Evolutionary conservation across 108 stramenopile species (phyloP).

Genomic region (Nannochloropsis gaditana): DNA sequence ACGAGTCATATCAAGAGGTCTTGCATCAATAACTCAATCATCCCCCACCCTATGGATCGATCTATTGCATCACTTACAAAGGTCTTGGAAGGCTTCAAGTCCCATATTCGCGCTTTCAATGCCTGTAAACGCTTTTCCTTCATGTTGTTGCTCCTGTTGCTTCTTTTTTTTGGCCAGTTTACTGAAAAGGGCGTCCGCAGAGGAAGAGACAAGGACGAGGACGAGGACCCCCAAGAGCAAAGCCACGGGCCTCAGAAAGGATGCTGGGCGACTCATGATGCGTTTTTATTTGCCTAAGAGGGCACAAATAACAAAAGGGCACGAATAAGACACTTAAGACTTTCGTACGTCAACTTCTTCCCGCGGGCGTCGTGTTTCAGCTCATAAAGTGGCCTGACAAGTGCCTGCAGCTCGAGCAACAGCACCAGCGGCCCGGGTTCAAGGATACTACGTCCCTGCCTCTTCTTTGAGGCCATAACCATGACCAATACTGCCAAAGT

Average conservation of each 20-base stretch:
- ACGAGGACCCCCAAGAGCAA: background rate
- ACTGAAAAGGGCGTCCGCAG: constrained; percentile 1
- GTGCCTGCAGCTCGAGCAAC: no score
- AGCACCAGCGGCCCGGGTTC: no score
- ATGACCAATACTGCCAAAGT: no score
- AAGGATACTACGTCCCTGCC: no score
- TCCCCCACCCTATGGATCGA: background rate
- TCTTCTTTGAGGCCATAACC: no score
- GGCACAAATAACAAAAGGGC: no score
- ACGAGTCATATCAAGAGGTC: no score
- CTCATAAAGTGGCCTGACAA: no score
- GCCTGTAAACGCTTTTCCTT: background rate
- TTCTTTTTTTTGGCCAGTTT: background rate
- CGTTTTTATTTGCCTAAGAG: background rate
- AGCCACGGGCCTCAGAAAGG: background rate
- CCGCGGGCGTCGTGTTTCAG: no score
- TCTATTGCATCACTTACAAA: background rate
- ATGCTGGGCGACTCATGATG: background rate
- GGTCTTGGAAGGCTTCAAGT: background rate
- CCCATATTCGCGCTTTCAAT: background rate
- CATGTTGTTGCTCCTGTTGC: background rate
- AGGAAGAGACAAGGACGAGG: background rate
- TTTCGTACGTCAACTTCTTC: no score
- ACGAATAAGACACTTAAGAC: no score
- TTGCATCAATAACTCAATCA: no score